phyloP scores from a whole-genome alignment of 495 filamentous ascomycete species.

The Rhypophila decipiens region DNA sequence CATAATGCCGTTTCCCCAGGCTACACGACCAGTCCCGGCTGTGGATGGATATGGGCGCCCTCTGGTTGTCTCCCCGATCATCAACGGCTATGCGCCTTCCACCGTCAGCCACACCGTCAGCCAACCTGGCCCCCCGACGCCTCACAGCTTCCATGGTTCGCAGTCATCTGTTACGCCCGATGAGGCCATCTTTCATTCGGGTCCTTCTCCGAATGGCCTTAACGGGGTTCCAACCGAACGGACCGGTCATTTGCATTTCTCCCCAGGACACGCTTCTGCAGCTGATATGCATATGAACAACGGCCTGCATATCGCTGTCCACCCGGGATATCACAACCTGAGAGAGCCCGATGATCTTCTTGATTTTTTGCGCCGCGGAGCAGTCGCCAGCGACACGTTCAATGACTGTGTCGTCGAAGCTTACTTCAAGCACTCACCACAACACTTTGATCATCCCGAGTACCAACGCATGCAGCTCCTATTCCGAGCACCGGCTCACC shows the following conservation, averaged over 20 bases:
- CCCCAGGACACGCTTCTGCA: conserved; percentile 3
- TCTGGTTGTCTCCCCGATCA: conserved; percentile 23
- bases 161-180: conserved; percentile 39
- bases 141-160: conserved; percentile 49
- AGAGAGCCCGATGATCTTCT: conserved; percentile 29
- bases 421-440: conserved; percentile 27
- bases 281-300: conserved; percentile 10
- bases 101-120: conserved; percentile 31
- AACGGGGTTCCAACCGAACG: conserved; percentile 6
- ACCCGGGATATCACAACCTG: conserved; percentile 3
- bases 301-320: not conserved
- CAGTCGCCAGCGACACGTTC: conserved; percentile 33
- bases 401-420: conserved; percentile 46
- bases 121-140: conserved; percentile 42
- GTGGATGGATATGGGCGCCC: conserved; percentile 30
- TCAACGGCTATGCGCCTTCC: conserved; percentile 32
- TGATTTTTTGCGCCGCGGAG: conserved; percentile 31
- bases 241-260: conserved; percentile 1
- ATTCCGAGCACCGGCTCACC: conserved; percentile 41
- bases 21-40: conserved; percentile 24
- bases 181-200: too few species aligned
- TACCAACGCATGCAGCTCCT: conserved; percentile 30
- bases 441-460: conserved; percentile 40
- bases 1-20: conserved; percentile 23
- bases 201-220: conserved; percentile 12